A percentile compares a stretch with the other conserved stretches of the same genome.
These are phyloP conservation scores for Penicillium sp. DNA, from an alignment of 2,329 filamentous ascomycete genomes.

Conservation along the genomic window DNA sequence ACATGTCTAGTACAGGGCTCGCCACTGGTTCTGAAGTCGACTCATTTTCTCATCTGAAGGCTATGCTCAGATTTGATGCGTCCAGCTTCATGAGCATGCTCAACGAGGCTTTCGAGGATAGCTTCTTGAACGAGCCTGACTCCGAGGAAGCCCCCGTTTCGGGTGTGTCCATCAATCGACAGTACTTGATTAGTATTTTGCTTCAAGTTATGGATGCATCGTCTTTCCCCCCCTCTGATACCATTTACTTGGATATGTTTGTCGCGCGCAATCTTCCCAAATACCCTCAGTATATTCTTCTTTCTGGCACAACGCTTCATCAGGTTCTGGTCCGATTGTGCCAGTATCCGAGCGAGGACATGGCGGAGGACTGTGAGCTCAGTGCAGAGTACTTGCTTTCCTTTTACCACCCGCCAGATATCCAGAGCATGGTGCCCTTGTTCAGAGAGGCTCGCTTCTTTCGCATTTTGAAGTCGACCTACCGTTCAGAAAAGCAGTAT, in stretches of 20 bases:
- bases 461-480: constrained; percentile 84
- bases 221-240: constrained; percentile 69
- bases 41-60: constrained; percentile 76
- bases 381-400: constrained; percentile 94
- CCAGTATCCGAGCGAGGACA: constrained; percentile 69
- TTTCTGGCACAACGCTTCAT: constrained; percentile 79
- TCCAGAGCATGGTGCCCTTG: constrained; percentile 66
- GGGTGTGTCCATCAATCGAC: constrained; percentile 69
- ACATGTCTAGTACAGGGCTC: constrained; percentile 29
- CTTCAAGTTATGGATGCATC: constrained; percentile 76
- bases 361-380: constrained; percentile 91
- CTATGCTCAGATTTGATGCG: constrained; percentile 81
- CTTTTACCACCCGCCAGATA: constrained; percentile 81
- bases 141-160: constrained; percentile 53
- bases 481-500: constrained; percentile 72
- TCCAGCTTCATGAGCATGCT: constrained; percentile 89
- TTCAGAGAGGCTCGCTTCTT: constrained; percentile 79
- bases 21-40: constrained; percentile 51
- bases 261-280: constrained; percentile 93
- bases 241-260: constrained; percentile 97
- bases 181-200: constrained; percentile 86
- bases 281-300: constrained; percentile 88
- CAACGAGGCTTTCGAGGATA: constrained; percentile 95
- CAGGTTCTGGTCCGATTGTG: constrained; percentile 77
- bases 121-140: constrained; percentile 77